Conservation (phyloP, 305 asterid genomes). For the Ilex paraguariensis region DNA sequence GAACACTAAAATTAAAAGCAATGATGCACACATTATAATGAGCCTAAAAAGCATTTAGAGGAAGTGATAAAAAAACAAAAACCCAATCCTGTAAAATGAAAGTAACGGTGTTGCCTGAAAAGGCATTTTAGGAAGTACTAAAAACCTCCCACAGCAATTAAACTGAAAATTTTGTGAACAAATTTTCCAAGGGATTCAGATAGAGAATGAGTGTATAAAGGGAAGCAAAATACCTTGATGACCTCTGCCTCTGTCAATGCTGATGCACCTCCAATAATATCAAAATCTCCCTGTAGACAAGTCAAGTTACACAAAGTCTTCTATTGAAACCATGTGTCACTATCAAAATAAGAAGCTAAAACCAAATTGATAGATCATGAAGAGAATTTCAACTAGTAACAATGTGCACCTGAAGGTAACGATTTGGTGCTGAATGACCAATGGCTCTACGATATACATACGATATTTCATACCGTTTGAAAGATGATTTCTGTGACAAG, state of each 20-base stretch:
- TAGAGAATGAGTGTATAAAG: not conserved
- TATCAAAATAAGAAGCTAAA: constrained; percentile 7
- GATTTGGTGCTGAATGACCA: constrained; percentile 97
- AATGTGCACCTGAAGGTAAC: constrained; percentile 81
- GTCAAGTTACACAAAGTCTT: constrained; percentile 10
- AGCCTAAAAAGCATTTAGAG: too few relatives aligned
- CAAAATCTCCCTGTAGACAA: constrained; percentile 77
- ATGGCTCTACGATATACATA: constrained; percentile 85
- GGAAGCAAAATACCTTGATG: constrained; percentile 56
- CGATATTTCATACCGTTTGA: constrained; percentile 83
- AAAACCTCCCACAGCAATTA: not conserved
- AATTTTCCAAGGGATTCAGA: too few relatives aligned
- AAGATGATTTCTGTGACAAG: constrained; percentile 59
- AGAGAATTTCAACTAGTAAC: constrained; percentile 8
- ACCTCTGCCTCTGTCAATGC: constrained; percentile 95
- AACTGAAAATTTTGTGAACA: too few relatives aligned
- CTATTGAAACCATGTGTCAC: not conserved
- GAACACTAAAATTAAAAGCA: too few relatives aligned
- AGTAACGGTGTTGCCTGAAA: not conserved
- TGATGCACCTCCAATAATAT: constrained; percentile 85
- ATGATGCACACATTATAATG: too few relatives aligned
- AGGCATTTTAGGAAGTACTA: too few relatives aligned
- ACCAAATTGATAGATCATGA: not conserved
- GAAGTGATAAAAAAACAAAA: too few relatives aligned
- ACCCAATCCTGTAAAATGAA: not conserved